Evolutionary conservation across 148 eudicot species (phyloP), one percentile per base, ranked within the genome.

Genomic region (Pharnaceum exiguum): DNA sequence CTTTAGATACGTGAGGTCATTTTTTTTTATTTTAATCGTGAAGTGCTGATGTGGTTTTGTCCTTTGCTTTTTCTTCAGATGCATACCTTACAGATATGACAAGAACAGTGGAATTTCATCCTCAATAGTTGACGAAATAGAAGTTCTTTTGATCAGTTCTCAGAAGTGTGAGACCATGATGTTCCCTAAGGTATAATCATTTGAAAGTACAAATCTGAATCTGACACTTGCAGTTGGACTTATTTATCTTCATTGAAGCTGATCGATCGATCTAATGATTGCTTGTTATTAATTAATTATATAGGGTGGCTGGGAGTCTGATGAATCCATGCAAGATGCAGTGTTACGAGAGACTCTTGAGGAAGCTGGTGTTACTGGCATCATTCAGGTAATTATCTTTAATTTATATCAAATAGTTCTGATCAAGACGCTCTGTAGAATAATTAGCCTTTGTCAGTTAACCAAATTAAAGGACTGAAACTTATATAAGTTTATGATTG

Each of bases 121-220:
- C 15, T 26, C 50, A 40, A 35, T 39, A n/a, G 27, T 30, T 16
- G 76, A 75, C 17, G 79, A 82, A 24, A 0, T 82, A 27, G 77
- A 79, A 69, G 74, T 82, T 30, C 81, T 82, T 15, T 39, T 82
- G 37, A 74, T 82, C 39, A 76, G 75, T 66, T 82, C 87, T 18
- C 87, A 76, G 43, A 82, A 82, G 66, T 40, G 76, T 44, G 48
- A 65, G 24, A 67, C 54, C 26, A 48, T 74, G 71, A 76, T 82
- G 76, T 82, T 82, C 61, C 87, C 87, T 1, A 82, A 82, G 86
- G 86, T 81, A 71, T n/a, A n/a, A n/a, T n/a, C n/a, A n/a, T n/a
- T n/a, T n/a, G n/a, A n/a, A n/a, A n/a, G n/a, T 0, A 27, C 21
- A 23, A 31, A 16, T 38, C 27, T 21, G 13, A 5, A 12, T 15